These are phyloP conservation scores for Termitomyces sp. DNA, from an alignment of 768 basidiomycete genomes.

Conservation along the genomic window DNA sequence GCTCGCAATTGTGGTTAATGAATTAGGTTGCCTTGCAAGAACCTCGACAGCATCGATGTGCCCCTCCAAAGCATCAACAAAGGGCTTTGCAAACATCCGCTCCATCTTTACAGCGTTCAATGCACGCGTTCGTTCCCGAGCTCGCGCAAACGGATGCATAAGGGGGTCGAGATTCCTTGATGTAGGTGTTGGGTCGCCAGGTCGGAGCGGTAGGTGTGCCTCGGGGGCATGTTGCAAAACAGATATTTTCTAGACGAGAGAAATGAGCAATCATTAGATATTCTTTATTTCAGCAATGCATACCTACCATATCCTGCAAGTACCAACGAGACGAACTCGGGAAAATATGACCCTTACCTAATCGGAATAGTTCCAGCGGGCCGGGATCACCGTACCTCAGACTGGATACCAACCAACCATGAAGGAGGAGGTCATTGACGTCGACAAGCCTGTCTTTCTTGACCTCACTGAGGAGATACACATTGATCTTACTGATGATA, in stretches of 20 bases:
- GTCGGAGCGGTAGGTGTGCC: constrained; percentile 65
- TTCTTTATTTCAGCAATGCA: not conserved
- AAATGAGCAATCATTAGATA: not conserved
- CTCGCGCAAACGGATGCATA: constrained; percentile 93
- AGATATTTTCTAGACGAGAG: constrained; percentile 69
- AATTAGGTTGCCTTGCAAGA: constrained; percentile 66
- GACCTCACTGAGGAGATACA: constrained; percentile 5
- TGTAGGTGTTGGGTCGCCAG: constrained; percentile 82
- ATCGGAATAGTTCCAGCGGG: not conserved
- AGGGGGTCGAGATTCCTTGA: constrained; percentile 91
- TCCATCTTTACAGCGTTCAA: constrained; percentile 97
- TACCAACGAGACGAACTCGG: not conserved
- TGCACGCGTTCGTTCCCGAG: constrained; percentile 90
- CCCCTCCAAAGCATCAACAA: constrained; percentile 85
- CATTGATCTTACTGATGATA: not conserved
- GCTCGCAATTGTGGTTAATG: constrained; percentile 78
- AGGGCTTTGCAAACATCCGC: constrained; percentile 96
- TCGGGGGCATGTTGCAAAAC: constrained; percentile 83
- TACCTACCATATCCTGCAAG: constrained; percentile 9
- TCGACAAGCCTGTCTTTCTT: constrained; percentile 3
- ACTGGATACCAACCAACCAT: not conserved
- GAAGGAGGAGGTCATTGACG: constrained; percentile 5
- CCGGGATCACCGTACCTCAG: not conserved
- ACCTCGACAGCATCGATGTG: constrained; percentile 95
- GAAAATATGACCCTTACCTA: constrained; percentile 9